A percentile compares a stretch with the other conserved stretches of the same genome.
Conservation (phyloP, 768 basidiomycete genomes). For the Amanita rimosa region DNA sequence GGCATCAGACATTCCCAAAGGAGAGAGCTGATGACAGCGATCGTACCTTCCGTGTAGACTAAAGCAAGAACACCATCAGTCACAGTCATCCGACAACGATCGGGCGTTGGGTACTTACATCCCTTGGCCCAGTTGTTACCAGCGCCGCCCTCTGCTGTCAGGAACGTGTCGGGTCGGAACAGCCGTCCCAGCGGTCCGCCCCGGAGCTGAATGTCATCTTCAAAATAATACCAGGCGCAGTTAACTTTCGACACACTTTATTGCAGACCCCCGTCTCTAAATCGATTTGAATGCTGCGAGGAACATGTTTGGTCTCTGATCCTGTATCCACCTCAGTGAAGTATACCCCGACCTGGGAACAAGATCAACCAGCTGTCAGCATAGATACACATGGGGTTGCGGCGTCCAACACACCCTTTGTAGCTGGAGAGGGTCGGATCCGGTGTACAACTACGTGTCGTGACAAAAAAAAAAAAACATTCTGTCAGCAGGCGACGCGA, state of each 20-base stretch:
- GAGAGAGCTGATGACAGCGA: constrained; percentile 2
- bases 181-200: constrained; percentile 60
- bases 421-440: constrained; percentile 65
- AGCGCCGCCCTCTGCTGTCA: constrained; percentile 50
- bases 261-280: constrained; percentile 83
- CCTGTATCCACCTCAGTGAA: constrained; percentile 58
- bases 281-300: constrained; percentile 84
- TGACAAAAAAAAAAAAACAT: not conserved
- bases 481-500: constrained; percentile 11
- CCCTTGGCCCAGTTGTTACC: constrained; percentile 98
- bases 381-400: not conserved
- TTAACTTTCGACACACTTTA: constrained; percentile 34
- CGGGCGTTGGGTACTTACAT: constrained; percentile 38
- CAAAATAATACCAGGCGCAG: not conserved
- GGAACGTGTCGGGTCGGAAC: constrained; percentile 82
- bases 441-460: constrained; percentile 45
- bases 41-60: constrained; percentile 83
- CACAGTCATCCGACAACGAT: not conserved
- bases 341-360: constrained; percentile 61
- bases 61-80: constrained; percentile 2
- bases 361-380: constrained; percentile 1
- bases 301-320: constrained; percentile 64
- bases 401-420: constrained; percentile 38
- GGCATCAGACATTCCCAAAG: not conserved
- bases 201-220: constrained; percentile 33